A percentile compares a stretch with the other conserved stretches of the same genome.
phyloP scores from a whole-genome alignment of 108 stramenopile genomes.

The Chaetoceros tenuissimus region DNA sequence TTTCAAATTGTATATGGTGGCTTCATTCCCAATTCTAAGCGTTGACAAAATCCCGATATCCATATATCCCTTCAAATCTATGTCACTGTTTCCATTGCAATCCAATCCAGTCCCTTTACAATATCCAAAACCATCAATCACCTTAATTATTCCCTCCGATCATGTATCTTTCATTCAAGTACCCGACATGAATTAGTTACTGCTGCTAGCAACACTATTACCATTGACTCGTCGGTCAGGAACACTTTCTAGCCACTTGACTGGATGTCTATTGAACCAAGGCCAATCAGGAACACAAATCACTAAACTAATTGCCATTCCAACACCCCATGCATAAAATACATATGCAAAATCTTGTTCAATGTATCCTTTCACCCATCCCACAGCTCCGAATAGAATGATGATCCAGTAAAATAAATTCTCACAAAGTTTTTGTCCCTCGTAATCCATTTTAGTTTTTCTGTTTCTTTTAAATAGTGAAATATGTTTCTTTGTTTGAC shows the following conservation, averaged over 20 bases:
- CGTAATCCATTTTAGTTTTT: slow-evolving; percentile 70
- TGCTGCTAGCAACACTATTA: slow-evolving; percentile 9
- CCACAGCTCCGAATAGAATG: slow-evolving; percentile 61
- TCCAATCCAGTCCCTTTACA: too few relatives aligned
- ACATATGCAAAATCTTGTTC: slow-evolving; percentile 79
- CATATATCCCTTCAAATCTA: too few relatives aligned
- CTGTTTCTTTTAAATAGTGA: too few relatives aligned
- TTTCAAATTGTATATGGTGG: too few relatives aligned
- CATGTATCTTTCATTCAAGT: too few relatives aligned
- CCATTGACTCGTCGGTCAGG: slow-evolving; percentile 53
- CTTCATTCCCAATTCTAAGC: too few relatives aligned
- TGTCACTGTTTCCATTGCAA: too few relatives aligned
- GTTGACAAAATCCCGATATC: too few relatives aligned
- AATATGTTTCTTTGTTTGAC: too few relatives aligned
- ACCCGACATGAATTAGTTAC: too few relatives aligned
- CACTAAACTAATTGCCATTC: slow-evolving; percentile 59
- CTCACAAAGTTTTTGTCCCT: slow-evolving; percentile 79
- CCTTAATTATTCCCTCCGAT: too few relatives aligned
- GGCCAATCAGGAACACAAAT: slow-evolving; percentile 90
- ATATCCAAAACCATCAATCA: too few relatives aligned
- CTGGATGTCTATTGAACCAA: slow-evolving; percentile 78
- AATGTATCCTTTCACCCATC: slow-evolving; percentile 84
- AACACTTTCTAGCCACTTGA: slow-evolving; percentile 82
- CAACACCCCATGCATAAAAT: slow-evolving; percentile 79
- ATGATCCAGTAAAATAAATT: slow-evolving; percentile 82